phyloP scores from a whole-genome alignment of 1,139 yeast species.

The Blastobotrys illinoisensis region DNA sequence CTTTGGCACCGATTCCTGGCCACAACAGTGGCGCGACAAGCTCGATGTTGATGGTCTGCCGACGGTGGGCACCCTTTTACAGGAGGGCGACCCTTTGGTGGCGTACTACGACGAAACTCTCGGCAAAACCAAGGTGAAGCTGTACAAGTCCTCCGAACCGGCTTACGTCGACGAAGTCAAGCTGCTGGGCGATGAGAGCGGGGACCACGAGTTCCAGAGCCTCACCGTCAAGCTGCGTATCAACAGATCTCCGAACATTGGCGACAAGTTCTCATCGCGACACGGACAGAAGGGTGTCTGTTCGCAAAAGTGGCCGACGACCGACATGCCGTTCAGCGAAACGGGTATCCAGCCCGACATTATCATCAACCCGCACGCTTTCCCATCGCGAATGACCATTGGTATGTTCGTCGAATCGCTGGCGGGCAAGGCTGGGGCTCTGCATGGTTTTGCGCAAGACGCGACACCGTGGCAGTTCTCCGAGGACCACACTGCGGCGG shows the following conservation, averaged over 20 bases:
- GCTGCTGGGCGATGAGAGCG: constrained; percentile 76
- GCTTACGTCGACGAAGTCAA: constrained; percentile 95
- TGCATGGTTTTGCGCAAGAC: constrained; percentile 97
- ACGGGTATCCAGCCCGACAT: constrained; percentile 96
- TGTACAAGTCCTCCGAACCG: constrained; percentile 91
- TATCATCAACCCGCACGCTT: constrained; percentile 96
- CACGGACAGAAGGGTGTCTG: constrained; percentile 99
- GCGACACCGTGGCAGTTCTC: constrained; percentile 94
- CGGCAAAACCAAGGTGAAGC: constrained; percentile 87
- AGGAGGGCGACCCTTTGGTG: constrained; percentile 93
- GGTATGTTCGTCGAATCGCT: constrained; percentile 98
- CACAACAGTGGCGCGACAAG: constrained; percentile 80
- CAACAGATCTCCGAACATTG: constrained; percentile 89
- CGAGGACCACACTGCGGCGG: constrained; percentile 94
- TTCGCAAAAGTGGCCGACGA: constrained; percentile 95
- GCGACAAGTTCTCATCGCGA: constrained; percentile 96
- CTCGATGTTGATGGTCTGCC: constrained; percentile 94
- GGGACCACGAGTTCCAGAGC: constrained; percentile 74
- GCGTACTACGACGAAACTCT: constrained; percentile 88
- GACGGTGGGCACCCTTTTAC: constrained; percentile 75
- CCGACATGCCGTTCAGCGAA: constrained; percentile 96
- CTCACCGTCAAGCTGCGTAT: constrained; percentile 86
- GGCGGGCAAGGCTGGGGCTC: constrained; percentile 97
- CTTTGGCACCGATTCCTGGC: constrained; percentile 90
- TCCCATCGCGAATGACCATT: constrained; percentile 99